Evolutionary conservation across 768 basidiomycete species (phyloP).

Genomic region (Pleurotus tuoliensis): DNA sequence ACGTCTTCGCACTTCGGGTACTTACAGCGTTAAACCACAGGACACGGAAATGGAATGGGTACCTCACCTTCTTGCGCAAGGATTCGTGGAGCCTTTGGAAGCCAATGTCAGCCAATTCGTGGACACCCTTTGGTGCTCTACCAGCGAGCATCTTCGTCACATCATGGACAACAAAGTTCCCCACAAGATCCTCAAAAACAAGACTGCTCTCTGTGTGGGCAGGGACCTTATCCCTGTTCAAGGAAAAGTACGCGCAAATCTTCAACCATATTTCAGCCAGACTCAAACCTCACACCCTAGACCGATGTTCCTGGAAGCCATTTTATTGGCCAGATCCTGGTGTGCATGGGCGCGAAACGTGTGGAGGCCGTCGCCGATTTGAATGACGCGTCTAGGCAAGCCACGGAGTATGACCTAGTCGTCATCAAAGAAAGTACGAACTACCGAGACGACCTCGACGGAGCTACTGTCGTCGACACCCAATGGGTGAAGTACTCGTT

Average conservation of each 20-base stretch:
- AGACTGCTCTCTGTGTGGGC: slow-evolving; percentile 59
- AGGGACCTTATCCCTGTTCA: slow-evolving; percentile 45
- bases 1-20: neutral
- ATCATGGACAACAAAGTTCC: slow-evolving; percentile 57
- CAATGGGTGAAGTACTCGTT: slow-evolving; percentile 79
- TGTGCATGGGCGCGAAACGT: slow-evolving; percentile 71
- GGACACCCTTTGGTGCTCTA: slow-evolving; percentile 44
- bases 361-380: slow-evolving; percentile 64
- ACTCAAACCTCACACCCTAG: slow-evolving; percentile 7
- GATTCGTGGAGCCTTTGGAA: slow-evolving; percentile 37
- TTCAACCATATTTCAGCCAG: slow-evolving; percentile 34
- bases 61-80: slow-evolving; percentile 55
- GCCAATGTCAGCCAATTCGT: slow-evolving; percentile 43
- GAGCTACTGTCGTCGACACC: slow-evolving; percentile 46
- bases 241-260: slow-evolving; percentile 8
- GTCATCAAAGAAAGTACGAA: slow-evolving; percentile 50
- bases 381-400: slow-evolving; percentile 32
- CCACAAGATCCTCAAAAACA: slow-evolving; percentile 50
- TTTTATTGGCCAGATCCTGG: slow-evolving; percentile 48
- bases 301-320: slow-evolving; percentile 7
- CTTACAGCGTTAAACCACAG: slow-evolving; percentile 17
- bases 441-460: slow-evolving; percentile 21
- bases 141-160: slow-evolving; percentile 48
- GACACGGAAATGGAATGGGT: slow-evolving; percentile 53
- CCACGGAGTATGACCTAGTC: slow-evolving; percentile 52